Conservation (phyloP, 495 filamentous ascomycete genomes). For the Ramalina intermedia region DNA sequence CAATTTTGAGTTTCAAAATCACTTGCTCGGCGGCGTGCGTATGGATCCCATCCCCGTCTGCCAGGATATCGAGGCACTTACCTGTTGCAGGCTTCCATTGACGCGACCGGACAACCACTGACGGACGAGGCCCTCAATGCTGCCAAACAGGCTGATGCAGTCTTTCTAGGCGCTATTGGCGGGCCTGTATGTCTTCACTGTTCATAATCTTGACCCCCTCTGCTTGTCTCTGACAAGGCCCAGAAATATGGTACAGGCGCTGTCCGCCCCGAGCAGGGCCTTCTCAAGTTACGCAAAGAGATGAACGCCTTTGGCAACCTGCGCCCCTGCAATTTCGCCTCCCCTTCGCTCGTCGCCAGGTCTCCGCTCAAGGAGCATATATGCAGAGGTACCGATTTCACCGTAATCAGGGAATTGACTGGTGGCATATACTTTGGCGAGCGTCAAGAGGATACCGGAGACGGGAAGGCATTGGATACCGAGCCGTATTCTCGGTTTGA, state of each 20-base stretch:
- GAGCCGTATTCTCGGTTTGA: conserved; percentile 80
- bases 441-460: conserved; percentile 66
- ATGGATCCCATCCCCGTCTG: background rate
- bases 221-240: background rate
- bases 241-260: conserved; percentile 86
- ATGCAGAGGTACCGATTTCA: conserved; percentile 82
- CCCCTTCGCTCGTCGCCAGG: conserved; percentile 68
- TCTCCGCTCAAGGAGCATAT: conserved; percentile 82
- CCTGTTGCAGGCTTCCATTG: conserved; percentile 64
- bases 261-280: conserved; percentile 87
- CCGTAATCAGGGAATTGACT: conserved; percentile 86
- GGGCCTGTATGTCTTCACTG: conserved; percentile 48
- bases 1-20: conserved; percentile 83
- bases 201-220: background rate
- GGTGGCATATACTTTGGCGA: conserved; percentile 97
- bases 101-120: conserved; percentile 60
- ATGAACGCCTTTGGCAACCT: conserved; percentile 94
- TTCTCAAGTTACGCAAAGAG: conserved; percentile 86
- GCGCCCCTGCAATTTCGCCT: conserved; percentile 92
- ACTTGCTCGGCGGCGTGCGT: conserved; percentile 85
- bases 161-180: conserved; percentile 89
- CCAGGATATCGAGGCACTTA: background rate
- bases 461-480: conserved; percentile 69
- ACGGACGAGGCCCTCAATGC: conserved; percentile 75
- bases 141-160: conserved; percentile 80